Evolutionary conservation across 768 basidiomycete species (phyloP).

Genomic region (Boletus fagicola): DNA sequence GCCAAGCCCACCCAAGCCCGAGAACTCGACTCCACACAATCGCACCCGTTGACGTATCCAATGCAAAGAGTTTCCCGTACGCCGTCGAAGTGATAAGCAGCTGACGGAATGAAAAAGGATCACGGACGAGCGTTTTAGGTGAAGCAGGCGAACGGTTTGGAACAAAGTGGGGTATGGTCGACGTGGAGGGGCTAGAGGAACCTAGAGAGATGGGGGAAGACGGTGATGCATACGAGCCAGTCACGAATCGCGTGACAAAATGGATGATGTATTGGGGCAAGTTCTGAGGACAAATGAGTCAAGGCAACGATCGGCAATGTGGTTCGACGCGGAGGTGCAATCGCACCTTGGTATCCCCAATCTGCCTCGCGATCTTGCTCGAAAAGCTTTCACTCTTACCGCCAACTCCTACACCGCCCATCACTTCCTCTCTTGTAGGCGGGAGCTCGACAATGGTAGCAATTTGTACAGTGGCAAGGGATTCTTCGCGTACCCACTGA

Average conservation of each 20-base stretch:
- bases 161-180: conserved; percentile 20
- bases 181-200: neutral
- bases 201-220: conserved; percentile 32
- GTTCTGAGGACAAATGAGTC: conserved; percentile 40
- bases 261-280: conserved; percentile 66
- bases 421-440: conserved; percentile 39
- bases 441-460: conserved; percentile 80
- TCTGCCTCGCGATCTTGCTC: conserved; percentile 53
- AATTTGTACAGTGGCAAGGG: conserved; percentile 58
- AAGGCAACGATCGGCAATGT: neutral
- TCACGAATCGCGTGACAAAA: conserved; percentile 70
- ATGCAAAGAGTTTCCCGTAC: conserved; percentile 73
- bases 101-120: conserved; percentile 86
- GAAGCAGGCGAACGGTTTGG: conserved; percentile 29
- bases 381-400: conserved; percentile 44
- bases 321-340: neutral
- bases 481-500: conserved; percentile 82
- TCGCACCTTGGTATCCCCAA: conserved; percentile 55
- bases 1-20: conserved; percentile 65
- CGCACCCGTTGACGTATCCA: conserved; percentile 77
- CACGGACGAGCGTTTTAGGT: conserved; percentile 51
- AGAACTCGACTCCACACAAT: conserved; percentile 80
- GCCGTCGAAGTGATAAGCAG: conserved; percentile 70
- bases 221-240: conserved; percentile 60
- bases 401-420: conserved; percentile 3